phyloP scores from a whole-genome alignment of 2,329 filamentous ascomycete species.

The Fusarium foetens region DNA sequence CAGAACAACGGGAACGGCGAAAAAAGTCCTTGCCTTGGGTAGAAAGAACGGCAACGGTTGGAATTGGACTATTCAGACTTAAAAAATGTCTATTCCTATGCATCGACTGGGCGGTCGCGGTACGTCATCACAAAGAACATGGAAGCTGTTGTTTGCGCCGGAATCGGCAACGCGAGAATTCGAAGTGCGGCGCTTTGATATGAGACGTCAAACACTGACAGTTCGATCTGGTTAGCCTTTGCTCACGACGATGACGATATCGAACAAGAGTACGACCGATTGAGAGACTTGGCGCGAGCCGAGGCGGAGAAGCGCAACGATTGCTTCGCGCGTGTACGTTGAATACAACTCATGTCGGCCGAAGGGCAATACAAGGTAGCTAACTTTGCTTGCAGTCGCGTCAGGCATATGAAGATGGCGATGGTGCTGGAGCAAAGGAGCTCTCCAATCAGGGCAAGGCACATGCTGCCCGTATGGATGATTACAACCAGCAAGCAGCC shows the following conservation, averaged over 20 bases:
- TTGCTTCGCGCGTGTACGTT: conserved; percentile 77
- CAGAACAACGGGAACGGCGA: conserved; percentile 7
- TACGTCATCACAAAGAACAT: conserved; percentile 44
- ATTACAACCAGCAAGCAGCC: conserved; percentile 90
- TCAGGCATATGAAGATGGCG: conserved; percentile 83
- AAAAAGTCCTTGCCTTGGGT: background rate
- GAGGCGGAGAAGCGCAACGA: conserved; percentile 82
- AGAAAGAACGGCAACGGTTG: background rate
- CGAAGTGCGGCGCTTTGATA: background rate
- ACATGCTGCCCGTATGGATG: conserved; percentile 85
- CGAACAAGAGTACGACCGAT: conserved; percentile 91
- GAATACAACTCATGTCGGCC: background rate
- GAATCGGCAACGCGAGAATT: conserved; percentile 11
- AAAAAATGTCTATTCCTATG: conserved; percentile 56
- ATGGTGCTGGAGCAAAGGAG: conserved; percentile 84
- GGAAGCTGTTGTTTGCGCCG: conserved; percentile 23
- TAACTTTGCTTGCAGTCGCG: conserved; percentile 63
- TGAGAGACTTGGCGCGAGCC: conserved; percentile 82
- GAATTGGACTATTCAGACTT: background rate
- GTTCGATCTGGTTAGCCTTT: conserved; percentile 68
- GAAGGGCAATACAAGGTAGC: background rate
- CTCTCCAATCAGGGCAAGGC: conserved; percentile 86
- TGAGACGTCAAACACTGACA: conserved; percentile 20
- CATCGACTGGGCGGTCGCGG: conserved; percentile 57
- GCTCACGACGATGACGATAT: conserved; percentile 74